A percentile compares a stretch with the other conserved stretches of the same genome.
Conservation (phyloP, 2,329 filamentous ascomycete genomes). For the Cladophialophora chaetospira region DNA sequence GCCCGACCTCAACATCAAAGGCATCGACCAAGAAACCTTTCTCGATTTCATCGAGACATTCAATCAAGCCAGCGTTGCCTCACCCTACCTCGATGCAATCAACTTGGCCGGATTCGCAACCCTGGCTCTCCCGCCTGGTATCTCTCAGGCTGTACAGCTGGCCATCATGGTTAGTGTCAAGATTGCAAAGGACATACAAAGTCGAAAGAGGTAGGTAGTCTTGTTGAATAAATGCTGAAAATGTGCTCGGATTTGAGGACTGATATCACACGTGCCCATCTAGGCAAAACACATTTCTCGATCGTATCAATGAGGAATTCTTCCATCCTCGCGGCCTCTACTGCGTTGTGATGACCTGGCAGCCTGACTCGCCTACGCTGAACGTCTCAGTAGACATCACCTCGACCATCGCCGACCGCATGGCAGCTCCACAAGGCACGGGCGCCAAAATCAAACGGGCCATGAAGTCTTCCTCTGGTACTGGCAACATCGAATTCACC, state of each 20-base stretch:
- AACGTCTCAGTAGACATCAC: slow-evolving; percentile 43
- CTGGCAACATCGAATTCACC: slow-evolving; percentile 45
- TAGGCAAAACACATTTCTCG: slow-evolving; percentile 56
- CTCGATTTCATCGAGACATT: slow-evolving; percentile 53
- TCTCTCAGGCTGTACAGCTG: slow-evolving; percentile 5
- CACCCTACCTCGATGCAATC: slow-evolving; percentile 13
- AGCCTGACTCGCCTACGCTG: slow-evolving; percentile 41
- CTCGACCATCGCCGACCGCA: slow-evolving; percentile 35
- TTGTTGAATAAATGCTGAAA: background rate
- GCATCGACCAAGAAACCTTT: slow-evolving; percentile 52
- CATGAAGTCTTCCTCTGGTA: slow-evolving; percentile 9
- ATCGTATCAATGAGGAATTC: slow-evolving; percentile 57
- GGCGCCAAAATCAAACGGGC: slow-evolving; percentile 12
- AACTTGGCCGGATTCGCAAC: slow-evolving; percentile 16
- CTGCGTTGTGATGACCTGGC: slow-evolving; percentile 57
- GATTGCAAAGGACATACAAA: slow-evolving; percentile 16
- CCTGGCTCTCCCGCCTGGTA: background rate
- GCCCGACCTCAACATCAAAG: slow-evolving; percentile 47
- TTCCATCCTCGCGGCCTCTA: slow-evolving; percentile 60
- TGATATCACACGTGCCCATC: too few species aligned
- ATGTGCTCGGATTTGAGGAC: too few species aligned
- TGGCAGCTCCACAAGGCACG: background rate
- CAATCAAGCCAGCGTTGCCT: slow-evolving; percentile 33
- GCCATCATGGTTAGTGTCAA: slow-evolving; percentile 10
- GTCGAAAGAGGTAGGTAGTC: slow-evolving; percentile 13